phyloP scores from a whole-genome alignment of 2,329 filamentous ascomycete species.

The Zymoseptoria tritici region DNA sequence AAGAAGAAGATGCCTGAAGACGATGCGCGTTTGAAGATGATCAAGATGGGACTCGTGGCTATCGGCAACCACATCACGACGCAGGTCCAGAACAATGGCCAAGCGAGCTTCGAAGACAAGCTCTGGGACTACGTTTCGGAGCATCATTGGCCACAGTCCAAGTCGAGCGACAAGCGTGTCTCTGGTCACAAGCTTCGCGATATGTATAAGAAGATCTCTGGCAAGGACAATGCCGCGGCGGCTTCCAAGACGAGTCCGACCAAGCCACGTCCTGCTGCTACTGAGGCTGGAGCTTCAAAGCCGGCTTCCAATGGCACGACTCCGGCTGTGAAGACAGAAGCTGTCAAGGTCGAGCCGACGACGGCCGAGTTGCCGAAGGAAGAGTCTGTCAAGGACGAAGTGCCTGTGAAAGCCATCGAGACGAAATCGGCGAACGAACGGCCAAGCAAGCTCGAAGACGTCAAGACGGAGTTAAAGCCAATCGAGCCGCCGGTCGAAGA shows the following conservation, averaged over 20 bases:
- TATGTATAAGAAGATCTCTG: slow-evolving; percentile 32
- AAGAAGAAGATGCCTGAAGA: slow-evolving; percentile 56
- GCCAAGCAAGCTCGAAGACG: background rate
- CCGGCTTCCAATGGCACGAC: slow-evolving; percentile 8
- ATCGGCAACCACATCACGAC: slow-evolving; percentile 57
- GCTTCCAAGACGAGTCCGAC: slow-evolving; percentile 14
- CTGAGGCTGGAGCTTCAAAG: slow-evolving; percentile 2
- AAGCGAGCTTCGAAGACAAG: slow-evolving; percentile 21
- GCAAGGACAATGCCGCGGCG: slow-evolving; percentile 18
- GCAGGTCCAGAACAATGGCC: slow-evolving; percentile 27
- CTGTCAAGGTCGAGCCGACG: background rate
- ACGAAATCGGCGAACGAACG: background rate
- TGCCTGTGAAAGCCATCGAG: background rate
- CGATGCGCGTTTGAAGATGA: slow-evolving; percentile 54
- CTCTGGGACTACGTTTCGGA: slow-evolving; percentile 31
- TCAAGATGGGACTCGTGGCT: slow-evolving; percentile 53
- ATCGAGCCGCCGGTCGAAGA: background rate
- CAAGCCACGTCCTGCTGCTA: slow-evolving; percentile 10
- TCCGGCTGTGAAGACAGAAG: background rate
- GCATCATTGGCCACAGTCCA: slow-evolving; percentile 32
- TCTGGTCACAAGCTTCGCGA: slow-evolving; percentile 30
- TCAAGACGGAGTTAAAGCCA: background rate
- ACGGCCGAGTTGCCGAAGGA: background rate
- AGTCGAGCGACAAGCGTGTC: slow-evolving; percentile 27
- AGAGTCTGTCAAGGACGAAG: background rate